Conservation (phyloP, 1,284 basidiomycete species). For the Xerocomus amazonicus region DNA sequence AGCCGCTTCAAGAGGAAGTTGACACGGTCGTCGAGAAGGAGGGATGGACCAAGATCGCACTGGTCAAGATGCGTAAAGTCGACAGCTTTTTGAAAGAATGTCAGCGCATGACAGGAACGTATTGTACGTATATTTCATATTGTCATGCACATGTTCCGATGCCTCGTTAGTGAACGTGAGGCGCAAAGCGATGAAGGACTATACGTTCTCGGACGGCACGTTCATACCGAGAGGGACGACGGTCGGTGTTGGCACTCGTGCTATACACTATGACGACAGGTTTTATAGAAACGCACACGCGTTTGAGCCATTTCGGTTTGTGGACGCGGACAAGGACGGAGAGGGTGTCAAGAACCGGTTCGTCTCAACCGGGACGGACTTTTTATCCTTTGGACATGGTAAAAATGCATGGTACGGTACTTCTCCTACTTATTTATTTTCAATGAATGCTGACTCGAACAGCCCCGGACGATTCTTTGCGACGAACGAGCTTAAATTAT, state of each 20-base stretch:
- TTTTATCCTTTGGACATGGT: neutral
- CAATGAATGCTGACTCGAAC: neutral
- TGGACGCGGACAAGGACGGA: neutral
- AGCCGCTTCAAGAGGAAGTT: neutral
- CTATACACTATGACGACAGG: neutral
- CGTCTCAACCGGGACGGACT: neutral
- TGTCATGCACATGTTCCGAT: no score
- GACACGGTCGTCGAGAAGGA: neutral
- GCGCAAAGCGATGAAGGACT: neutral
- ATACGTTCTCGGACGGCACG: neutral
- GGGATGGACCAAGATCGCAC: neutral
- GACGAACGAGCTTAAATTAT: neutral
- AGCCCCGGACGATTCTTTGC: slow-evolving; percentile 16
- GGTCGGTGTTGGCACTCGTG: neutral
- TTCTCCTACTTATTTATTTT: neutral
- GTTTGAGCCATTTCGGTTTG: neutral
- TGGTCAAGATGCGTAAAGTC: neutral
- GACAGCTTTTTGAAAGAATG: neutral
- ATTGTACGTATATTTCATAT: no score
- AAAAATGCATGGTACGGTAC: neutral
- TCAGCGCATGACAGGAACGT: neutral
- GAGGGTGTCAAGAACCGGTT: neutral
- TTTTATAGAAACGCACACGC: neutral
- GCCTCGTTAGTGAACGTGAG: neutral
- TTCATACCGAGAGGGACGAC: neutral